Evolutionary conservation across 2,329 filamentous ascomycete genomes (phyloP).

Genomic region (Chalaropsis thielavioides): DNA sequence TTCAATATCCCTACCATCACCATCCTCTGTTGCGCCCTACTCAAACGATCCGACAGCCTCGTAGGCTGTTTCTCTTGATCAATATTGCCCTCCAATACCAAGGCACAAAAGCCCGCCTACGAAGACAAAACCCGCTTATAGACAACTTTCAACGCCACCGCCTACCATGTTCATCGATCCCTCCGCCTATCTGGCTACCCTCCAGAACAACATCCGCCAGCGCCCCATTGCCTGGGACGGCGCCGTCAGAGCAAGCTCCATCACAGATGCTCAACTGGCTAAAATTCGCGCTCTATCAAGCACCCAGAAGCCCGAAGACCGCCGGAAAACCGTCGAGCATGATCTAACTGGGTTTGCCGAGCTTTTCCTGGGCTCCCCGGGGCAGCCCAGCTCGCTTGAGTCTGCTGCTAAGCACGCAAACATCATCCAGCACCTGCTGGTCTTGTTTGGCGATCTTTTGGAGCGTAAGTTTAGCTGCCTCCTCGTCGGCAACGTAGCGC

Average conservation of each 20-base stretch:
- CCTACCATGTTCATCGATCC: slow-evolving; percentile 71
- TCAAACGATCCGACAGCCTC: slow-evolving; percentile 10
- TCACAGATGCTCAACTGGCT: slow-evolving; percentile 85
- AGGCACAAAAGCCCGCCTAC: neutral
- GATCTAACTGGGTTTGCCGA: slow-evolving; percentile 68
- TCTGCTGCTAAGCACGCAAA: slow-evolving; percentile 72
- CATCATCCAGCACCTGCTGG: slow-evolving; percentile 88
- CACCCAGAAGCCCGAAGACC: slow-evolving; percentile 70
- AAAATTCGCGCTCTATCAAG: slow-evolving; percentile 97
- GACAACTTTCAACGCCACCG: slow-evolving; percentile 32
- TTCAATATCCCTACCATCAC: neutral
- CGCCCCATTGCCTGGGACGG: slow-evolving; percentile 97
- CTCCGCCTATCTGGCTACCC: slow-evolving; percentile 67
- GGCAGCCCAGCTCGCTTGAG: slow-evolving; percentile 60
- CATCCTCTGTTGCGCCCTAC: slow-evolving; percentile 5
- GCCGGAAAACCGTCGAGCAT: slow-evolving; percentile 64
- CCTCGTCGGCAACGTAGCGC: neutral
- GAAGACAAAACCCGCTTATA: neutral
- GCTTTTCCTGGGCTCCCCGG: slow-evolving; percentile 65
- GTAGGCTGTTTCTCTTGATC: neutral
- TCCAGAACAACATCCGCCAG: slow-evolving; percentile 94
- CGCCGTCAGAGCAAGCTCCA: slow-evolving; percentile 79
- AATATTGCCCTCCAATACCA: neutral
- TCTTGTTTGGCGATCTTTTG: slow-evolving; percentile 74
- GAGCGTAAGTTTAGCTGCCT: slow-evolving; percentile 46